A percentile compares a stretch with the other conserved stretches of the same genome.
These are phyloP conservation scores for Rhodotorula toruloides DNA, from an alignment of 768 basidiomycete genomes.

Conservation along the genomic window DNA sequence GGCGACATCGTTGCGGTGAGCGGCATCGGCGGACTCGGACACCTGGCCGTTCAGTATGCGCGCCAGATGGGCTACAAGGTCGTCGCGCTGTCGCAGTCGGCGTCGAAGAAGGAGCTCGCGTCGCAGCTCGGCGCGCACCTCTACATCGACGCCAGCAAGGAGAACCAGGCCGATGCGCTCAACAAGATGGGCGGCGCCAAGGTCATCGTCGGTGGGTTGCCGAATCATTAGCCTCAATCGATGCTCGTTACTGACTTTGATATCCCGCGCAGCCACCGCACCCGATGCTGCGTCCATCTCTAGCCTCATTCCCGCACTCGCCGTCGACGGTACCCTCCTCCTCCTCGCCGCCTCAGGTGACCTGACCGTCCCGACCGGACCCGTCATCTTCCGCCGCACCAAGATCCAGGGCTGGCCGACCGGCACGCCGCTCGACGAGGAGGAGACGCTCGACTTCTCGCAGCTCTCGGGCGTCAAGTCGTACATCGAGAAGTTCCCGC, in stretches of 20 bases:
- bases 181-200: background rate
- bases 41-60: no score
- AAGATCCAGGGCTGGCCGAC: background rate
- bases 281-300: background rate
- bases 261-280: background rate
- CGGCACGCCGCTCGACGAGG: background rate
- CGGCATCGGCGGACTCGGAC: no score
- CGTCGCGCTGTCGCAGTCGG: no score
- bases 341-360: slow-evolving; percentile 1
- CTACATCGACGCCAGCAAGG: no score
- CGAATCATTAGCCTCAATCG: no score
- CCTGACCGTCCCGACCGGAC: slow-evolving; percentile 1
- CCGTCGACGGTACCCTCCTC: slow-evolving; percentile 38
- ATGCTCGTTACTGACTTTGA: no score
- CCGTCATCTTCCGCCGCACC: background rate
- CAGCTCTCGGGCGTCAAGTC: background rate
- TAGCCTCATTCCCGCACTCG: background rate
- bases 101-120: no score
- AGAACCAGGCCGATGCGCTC: no score
- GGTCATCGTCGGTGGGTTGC: background rate
- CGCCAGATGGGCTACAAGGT: no score
- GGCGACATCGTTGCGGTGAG: no score
- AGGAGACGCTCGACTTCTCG: background rate
- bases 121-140: no score
- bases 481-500: background rate